A percentile compares a stretch with the other conserved stretches of the same genome.
Evolutionary conservation across 2,329 filamentous ascomycete species (phyloP).

Genomic region (Lojkania enalia): DNA sequence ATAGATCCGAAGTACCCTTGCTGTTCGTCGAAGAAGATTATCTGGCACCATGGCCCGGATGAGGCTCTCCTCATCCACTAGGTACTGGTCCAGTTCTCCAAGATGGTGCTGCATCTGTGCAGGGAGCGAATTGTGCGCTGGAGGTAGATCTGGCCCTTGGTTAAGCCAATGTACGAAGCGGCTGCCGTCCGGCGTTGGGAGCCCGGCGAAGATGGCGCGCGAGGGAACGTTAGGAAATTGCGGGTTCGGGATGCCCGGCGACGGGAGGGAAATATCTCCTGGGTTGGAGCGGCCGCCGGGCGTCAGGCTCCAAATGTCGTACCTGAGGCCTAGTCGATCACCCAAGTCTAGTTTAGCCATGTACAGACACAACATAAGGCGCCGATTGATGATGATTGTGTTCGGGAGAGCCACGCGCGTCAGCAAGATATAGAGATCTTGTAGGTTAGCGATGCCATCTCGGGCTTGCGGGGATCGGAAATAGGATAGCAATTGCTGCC

Average conservation of each 20-base stretch:
- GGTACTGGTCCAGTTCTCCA: conserved; percentile 9
- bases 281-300: not conserved
- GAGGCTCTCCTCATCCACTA: conserved; percentile 9
- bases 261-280: not conserved
- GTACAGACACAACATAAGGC: conserved; percentile 11
- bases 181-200: conserved; percentile 12
- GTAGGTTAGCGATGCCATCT: conserved; percentile 14
- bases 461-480: conserved; percentile 2
- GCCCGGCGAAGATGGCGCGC: conserved; percentile 13
- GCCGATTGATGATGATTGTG: conserved; percentile 15
- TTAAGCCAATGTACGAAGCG: conserved; percentile 16
- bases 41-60: conserved; percentile 5
- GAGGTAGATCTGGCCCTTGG: not conserved
- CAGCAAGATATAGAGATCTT: conserved; percentile 19
- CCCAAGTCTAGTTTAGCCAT: conserved; percentile 3
- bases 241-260: not conserved
- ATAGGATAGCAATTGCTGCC: conserved; percentile 9
- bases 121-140: not conserved
- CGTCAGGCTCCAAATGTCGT: conserved; percentile 12
- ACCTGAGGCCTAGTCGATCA: conserved; percentile 10
- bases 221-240: not conserved
- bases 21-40: conserved; percentile 6
- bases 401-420: conserved; percentile 14
- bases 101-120: conserved; percentile 10
- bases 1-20: conserved; percentile 9